Evolutionary conservation across 495 filamentous ascomycete species (phyloP), one percentile per base, ranked within the genome.

Genomic region (Talaromyces nanjingensis): DNA sequence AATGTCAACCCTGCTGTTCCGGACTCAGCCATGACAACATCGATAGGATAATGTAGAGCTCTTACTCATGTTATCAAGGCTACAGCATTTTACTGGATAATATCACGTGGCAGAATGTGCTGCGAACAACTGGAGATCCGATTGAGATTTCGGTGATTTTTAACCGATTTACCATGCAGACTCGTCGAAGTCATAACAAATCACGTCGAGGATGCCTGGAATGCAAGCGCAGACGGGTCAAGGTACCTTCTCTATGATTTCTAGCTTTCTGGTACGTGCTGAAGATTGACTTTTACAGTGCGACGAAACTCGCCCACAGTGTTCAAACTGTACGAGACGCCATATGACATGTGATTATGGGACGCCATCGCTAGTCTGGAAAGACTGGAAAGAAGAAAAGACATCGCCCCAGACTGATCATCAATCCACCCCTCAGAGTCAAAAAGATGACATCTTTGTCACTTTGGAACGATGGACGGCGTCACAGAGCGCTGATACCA

Each of bases 291-390:
- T 45, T 42, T 45, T 45, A 45, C 39, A 45, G 39, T 45, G 39
- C 2, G 39, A 45, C 6, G 39, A 45, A 18, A 16, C 66, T 25
- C 71, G 74, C 12, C 76, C 76, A 16, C 65, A 66, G 4, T 79
- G 76, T 61, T 67, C 70, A 57, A 79, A 79, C 64, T 79, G 76
- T 29, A 68, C 71, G 24, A 76, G 76, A 56, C 74, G 76, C 18
- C 71, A 73, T 66, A 59, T 73, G 1, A 71, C 73, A 34, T 79
- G 75, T 64, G 74, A 77, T 62, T 79, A 77, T 65, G 74, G 74
- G 27, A 73, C 74, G 3, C 70, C 68, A 7, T 74, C 59, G 45
- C 74, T 75, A 1, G 65, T 79, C 9, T 69, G 39, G 39, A 45
- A 45, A 45, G 39, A 45, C 39, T 18, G 16, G 39, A 45, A n/a